Conservation (phyloP, 306 rosid genomes). For the Cucumis melo region DNA sequence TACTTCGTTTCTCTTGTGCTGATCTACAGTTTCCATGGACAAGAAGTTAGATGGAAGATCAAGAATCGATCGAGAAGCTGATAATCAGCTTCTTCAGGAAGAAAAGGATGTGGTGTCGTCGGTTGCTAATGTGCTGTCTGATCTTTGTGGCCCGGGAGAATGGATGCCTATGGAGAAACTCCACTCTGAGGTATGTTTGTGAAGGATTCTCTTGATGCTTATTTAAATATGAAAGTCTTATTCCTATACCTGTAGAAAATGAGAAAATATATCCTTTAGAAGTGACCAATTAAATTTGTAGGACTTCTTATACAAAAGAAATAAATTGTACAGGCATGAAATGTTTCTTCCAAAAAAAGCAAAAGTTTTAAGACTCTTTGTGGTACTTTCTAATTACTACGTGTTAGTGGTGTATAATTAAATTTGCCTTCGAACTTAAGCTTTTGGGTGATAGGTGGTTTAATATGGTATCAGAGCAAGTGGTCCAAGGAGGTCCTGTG, state of each 20-base stretch:
- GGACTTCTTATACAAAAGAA: too few relatives aligned
- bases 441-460: too few relatives aligned
- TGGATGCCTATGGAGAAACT: slow-evolving; percentile 99
- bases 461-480: too few relatives aligned
- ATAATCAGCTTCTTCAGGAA: slow-evolving; percentile 83
- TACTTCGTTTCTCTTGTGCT: background rate
- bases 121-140: slow-evolving; percentile 95
- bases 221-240: background rate
- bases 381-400: background rate
- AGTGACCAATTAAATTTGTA: background rate
- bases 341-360: too few relatives aligned
- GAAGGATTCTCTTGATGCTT: background rate
- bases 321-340: too few relatives aligned
- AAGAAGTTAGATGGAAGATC: slow-evolving; percentile 84
- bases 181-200: slow-evolving; percentile 62
- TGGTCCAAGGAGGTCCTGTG: too few relatives aligned
- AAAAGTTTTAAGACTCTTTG: background rate
- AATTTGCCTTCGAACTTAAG: too few relatives aligned
- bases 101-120: slow-evolving; percentile 98
- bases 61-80: slow-evolving; percentile 78
- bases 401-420: too few relatives aligned
- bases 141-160: slow-evolving; percentile 97
- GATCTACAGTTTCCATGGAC: slow-evolving; percentile 32
- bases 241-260: background rate
- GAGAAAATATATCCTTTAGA: background rate